These are phyloP conservation scores for Pythium rhizo-oryzae DNA, from an alignment of 352 stramenopile species.

Conservation along the genomic window DNA sequence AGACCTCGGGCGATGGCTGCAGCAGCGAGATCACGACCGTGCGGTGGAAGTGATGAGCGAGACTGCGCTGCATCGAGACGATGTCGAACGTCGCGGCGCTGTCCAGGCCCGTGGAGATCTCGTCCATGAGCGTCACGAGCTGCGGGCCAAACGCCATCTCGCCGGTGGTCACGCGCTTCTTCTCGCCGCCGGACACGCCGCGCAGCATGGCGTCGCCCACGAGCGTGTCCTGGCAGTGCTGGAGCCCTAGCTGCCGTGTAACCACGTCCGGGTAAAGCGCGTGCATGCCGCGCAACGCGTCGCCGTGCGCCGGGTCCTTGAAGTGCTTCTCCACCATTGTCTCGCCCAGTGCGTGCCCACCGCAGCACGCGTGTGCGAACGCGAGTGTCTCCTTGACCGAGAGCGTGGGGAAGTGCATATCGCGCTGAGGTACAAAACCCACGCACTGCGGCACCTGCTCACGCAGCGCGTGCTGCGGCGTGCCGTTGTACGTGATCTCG, in stretches of 20 bases:
- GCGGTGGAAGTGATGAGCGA: constrained; percentile 32
- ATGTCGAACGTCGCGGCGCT: constrained; percentile 91
- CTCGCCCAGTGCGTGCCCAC: constrained; percentile 1
- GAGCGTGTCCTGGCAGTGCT: constrained; percentile 46
- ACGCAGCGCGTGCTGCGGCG: constrained; percentile 3
- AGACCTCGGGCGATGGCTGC: constrained; percentile 34
- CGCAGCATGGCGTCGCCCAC: constrained; percentile 47
- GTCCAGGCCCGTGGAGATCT: constrained; percentile 94
- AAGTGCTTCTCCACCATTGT: neutral
- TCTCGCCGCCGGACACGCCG: constrained; percentile 49
- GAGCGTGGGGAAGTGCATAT: constrained; percentile 36
- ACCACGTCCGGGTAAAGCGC: constrained; percentile 42
- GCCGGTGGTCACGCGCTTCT: constrained; percentile 45
- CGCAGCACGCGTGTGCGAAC: constrained; percentile 32
- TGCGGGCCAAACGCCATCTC: constrained; percentile 78
- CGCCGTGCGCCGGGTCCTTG: constrained; percentile 25
- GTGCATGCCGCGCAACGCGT: constrained; percentile 24
- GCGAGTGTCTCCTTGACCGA: constrained; percentile 40
- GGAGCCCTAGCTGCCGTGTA: constrained; percentile 37
- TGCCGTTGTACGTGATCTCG: constrained; percentile 36
- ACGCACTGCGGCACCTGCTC: constrained; percentile 30
- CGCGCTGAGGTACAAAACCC: constrained; percentile 32
- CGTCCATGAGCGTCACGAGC: constrained; percentile 82
- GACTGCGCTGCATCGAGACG: constrained; percentile 48
- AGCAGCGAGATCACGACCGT: constrained; percentile 36